Percentiles rank a stretch among this genome's conserved stretches.
Evolutionary conservation across 805 yeast species (phyloP).

Genomic region (Citeromyces nyonsensis): DNA sequence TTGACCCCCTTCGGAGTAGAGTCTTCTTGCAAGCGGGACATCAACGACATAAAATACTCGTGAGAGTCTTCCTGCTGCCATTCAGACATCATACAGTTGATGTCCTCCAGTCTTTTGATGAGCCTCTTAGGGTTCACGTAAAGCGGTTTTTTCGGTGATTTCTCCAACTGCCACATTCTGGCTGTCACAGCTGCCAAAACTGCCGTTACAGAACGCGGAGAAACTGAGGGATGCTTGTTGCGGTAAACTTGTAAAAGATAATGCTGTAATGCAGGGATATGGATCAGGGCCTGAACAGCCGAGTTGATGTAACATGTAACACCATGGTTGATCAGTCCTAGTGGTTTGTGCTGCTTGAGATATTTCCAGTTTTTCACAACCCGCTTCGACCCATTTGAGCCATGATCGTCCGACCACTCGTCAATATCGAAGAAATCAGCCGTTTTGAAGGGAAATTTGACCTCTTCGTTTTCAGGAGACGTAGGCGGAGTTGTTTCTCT

Average conservation of each 20-base stretch:
- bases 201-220: constrained; percentile 44
- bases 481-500: constrained; percentile 15
- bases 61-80: constrained; percentile 98
- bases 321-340: constrained; percentile 78
- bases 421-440: constrained; percentile 38
- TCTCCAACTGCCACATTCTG: constrained; percentile 51
- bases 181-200: constrained; percentile 53
- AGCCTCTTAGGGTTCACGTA: constrained; percentile 65
- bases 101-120: constrained; percentile 58
- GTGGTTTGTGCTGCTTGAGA: constrained; percentile 25
- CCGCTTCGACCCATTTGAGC: constrained; percentile 41
- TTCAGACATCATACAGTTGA: constrained; percentile 91
- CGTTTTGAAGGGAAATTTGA: constrained; percentile 6
- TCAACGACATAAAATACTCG: constrained; percentile 87
- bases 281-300: constrained; percentile 82
- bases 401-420: constrained; percentile 44
- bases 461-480: constrained; percentile 15
- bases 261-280: constrained; percentile 81
- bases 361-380: constrained; percentile 65
- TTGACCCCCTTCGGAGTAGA: constrained; percentile 83
- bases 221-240: constrained; percentile 32
- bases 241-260: constrained; percentile 54
- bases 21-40: constrained; percentile 83
- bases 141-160: constrained; percentile 15
- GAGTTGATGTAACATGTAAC: constrained; percentile 96